Evolutionary conservation across 2,329 filamentous ascomycete genomes (phyloP).

Genomic region (Pseudovirgaria hyperparasitica): DNA sequence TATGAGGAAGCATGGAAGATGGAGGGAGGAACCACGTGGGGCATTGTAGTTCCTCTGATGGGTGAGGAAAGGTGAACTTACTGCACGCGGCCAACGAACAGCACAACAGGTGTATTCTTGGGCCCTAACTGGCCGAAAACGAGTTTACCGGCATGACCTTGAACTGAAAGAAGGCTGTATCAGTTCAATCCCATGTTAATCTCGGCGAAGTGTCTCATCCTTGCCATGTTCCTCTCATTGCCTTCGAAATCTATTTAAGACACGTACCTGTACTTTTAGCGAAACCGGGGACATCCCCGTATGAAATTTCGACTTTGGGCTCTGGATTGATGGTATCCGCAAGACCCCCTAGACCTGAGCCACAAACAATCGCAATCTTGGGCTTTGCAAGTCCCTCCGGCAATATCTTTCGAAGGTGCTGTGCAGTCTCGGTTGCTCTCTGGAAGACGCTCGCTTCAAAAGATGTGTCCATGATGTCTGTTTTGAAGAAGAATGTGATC

Average conservation of each 20-base stretch:
- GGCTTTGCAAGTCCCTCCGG: constrained; percentile 39
- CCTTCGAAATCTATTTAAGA: neutral
- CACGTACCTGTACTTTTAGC: constrained; percentile 45
- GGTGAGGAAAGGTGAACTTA: constrained; percentile 30
- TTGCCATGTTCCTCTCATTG: neutral
- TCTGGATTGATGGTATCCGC: constrained; percentile 41
- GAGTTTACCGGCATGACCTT: constrained; percentile 52
- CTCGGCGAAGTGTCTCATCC: neutral
- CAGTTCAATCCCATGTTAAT: neutral
- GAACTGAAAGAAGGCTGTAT: constrained; percentile 26
- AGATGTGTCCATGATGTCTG: constrained; percentile 10
- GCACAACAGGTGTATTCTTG: constrained; percentile 41
- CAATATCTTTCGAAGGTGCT: constrained; percentile 37
- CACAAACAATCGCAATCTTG: constrained; percentile 50
- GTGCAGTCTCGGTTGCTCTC: constrained; percentile 36
- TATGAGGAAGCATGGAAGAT: constrained; percentile 5
- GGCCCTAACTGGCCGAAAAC: constrained; percentile 48
- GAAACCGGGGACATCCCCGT: constrained; percentile 48
- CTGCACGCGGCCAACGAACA: constrained; percentile 54
- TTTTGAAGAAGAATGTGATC: constrained; percentile 1
- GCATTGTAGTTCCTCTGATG: too few relatives aligned
- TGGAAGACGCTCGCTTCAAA: constrained; percentile 24
- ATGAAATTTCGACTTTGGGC: constrained; percentile 41
- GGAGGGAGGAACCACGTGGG: too few relatives aligned
- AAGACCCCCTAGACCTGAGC: constrained; percentile 50